A percentile compares a stretch with the other conserved stretches of the same genome.
Evolutionary conservation across 2,329 filamentous ascomycete species (phyloP).

Genomic region (Aspergillus versicolor): DNA sequence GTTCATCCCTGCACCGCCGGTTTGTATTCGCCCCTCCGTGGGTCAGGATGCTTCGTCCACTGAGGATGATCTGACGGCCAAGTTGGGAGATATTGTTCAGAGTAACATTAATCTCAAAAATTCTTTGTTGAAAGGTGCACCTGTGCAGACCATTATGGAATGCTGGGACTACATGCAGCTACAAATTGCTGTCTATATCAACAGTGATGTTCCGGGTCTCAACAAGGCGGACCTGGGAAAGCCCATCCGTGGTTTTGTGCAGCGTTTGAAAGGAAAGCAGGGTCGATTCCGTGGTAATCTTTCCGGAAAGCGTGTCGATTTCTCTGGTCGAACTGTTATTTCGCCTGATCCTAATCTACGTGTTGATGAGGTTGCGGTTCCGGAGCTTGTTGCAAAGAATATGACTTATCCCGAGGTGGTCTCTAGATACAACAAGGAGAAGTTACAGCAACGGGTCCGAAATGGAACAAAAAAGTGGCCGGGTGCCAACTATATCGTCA

Average conservation of each 20-base stretch:
- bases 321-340: constrained; percentile 95
- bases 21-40: constrained; percentile 91
- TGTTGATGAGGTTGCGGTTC: constrained; percentile 91
- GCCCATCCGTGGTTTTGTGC: constrained; percentile 88
- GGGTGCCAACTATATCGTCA: constrained; percentile 79
- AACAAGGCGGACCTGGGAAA: constrained; percentile 85
- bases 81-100: constrained; percentile 93
- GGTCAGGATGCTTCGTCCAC: constrained; percentile 90
- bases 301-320: constrained; percentile 97
- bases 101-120: constrained; percentile 85
- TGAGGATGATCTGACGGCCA: constrained; percentile 94
- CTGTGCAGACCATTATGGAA: constrained; percentile 89
- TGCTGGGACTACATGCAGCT: constrained; percentile 97
- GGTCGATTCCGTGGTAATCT: constrained; percentile 95
- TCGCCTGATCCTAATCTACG: constrained; percentile 93
- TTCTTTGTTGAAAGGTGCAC: constrained; percentile 77
- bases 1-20: constrained; percentile 87
- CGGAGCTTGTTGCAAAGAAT: constrained; percentile 88
- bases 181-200: constrained; percentile 96
- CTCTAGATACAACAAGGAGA: constrained; percentile 79
- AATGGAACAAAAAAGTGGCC: constrained; percentile 80
- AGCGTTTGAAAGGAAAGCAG: constrained; percentile 94
- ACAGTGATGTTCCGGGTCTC: constrained; percentile 92
- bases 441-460: constrained; percentile 69
- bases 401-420: constrained; percentile 92